Conservation (phyloP, 148 eudicot genomes). For the Rhododendron vialii region DNA sequence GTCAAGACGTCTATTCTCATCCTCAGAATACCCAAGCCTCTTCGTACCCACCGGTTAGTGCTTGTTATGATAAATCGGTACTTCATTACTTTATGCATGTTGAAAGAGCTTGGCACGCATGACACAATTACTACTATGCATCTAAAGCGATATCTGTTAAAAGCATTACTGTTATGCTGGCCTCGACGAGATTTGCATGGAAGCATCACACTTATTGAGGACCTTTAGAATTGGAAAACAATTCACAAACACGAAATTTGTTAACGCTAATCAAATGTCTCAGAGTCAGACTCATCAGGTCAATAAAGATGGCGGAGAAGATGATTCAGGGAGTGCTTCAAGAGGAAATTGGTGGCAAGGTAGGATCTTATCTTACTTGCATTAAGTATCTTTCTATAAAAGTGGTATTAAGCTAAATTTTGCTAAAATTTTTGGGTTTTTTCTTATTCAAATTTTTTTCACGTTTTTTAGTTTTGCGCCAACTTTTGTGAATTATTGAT, state of each 20-base stretch:
- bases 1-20: slow-evolving; percentile 60
- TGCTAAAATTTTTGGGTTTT: no score
- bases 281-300: slow-evolving; percentile 22
- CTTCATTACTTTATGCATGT: not conserved
- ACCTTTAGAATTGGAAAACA: not conserved
- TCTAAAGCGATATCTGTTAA: not conserved
- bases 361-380: slow-evolving; percentile 9
- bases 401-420: not conserved
- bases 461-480: no score
- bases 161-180: not conserved
- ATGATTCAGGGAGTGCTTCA: slow-evolving; percentile 64
- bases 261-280: not conserved
- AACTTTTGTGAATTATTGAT: no score
- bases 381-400: not conserved
- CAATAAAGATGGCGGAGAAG: slow-evolving; percentile 68
- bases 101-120: not conserved
- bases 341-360: slow-evolving; percentile 99
- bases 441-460: no score
- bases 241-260: not conserved
- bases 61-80: not conserved
- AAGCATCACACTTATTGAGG: not conserved
- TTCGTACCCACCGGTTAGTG: slow-evolving; percentile 41
- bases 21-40: slow-evolving; percentile 35
- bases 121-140: not conserved
- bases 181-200: not conserved